A percentile compares a stretch with the other conserved stretches of the same genome.
These are phyloP conservation scores for Sphagnum contortum DNA, from an alignment of 225 moss, liverwort and hornwort genomes.

Conservation along the genomic window DNA sequence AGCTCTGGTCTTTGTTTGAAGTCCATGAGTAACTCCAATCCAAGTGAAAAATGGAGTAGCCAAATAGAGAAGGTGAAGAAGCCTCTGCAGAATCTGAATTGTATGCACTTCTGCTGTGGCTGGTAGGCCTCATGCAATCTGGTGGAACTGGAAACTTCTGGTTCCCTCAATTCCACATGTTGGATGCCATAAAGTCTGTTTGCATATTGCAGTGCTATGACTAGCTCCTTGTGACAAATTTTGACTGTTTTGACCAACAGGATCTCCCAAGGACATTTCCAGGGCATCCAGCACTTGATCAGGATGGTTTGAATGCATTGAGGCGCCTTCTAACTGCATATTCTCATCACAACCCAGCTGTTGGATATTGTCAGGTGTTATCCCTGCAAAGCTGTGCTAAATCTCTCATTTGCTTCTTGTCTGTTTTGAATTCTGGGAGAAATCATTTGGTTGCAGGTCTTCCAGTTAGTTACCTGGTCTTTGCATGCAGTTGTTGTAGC, in stretches of 20 bases:
- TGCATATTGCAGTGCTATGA: too few relatives aligned
- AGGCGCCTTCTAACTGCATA: constrained; percentile 44
- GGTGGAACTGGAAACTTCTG: too few relatives aligned
- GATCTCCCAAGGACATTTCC: constrained; percentile 46
- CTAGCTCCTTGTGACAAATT: too few relatives aligned
- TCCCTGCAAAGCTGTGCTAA: too few relatives aligned
- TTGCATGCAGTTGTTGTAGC: too few relatives aligned
- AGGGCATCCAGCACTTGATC: constrained; percentile 45
- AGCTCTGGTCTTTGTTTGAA: background rate
- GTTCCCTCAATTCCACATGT: too few relatives aligned
- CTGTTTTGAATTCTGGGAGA: too few relatives aligned
- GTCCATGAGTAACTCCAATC: background rate
- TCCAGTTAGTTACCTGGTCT: too few relatives aligned
- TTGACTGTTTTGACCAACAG: constrained; percentile 7
- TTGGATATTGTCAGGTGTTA: constrained; percentile 40
- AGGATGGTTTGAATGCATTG: constrained; percentile 41
- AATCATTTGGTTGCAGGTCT: background rate
- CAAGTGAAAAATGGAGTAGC: constrained; percentile 55
- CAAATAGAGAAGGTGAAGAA: constrained; percentile 78
- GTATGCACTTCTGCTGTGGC: too few relatives aligned
- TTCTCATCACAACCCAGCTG: constrained; percentile 43
- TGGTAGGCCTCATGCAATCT: too few relatives aligned
- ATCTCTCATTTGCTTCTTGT: too few relatives aligned
- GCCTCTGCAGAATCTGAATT: background rate
- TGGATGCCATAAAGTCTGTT: too few relatives aligned